Evolutionary conservation across 2,329 filamentous ascomycete species (phyloP).

Genomic region (Didymella arachidicola): DNA sequence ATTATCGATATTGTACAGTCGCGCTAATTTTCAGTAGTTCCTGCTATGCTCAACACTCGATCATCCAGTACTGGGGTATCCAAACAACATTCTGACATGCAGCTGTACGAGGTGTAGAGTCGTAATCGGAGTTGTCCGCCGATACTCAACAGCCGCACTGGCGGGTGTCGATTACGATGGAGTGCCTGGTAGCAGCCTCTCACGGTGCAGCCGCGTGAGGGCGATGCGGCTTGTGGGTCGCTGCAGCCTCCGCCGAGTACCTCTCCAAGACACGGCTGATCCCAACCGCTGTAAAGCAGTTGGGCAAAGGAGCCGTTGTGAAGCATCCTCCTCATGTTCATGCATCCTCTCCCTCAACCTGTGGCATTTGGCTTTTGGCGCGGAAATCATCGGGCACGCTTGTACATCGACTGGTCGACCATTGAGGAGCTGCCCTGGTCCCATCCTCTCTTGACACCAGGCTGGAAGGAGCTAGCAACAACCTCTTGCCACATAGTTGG

Average conservation of each 20-base stretch:
- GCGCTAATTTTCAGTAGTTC: conserved; percentile 21
- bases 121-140: background rate
- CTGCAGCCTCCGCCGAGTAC: background rate
- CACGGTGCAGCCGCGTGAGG: background rate
- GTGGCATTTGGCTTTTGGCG: background rate
- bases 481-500: conserved; percentile 62
- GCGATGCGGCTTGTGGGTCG: background rate
- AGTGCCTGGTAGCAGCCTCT: background rate
- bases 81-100: conserved; percentile 5
- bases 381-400: conserved; percentile 42
- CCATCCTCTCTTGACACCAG: conserved; percentile 56
- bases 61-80: conserved; percentile 4
- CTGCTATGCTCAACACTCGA: conserved; percentile 7
- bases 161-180: background rate
- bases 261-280: background rate
- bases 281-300: background rate
- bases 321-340: background rate
- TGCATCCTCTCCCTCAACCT: too few relatives aligned
- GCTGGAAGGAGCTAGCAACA: conserved; percentile 53
- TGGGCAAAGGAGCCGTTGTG: too few relatives aligned
- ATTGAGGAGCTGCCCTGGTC: conserved; percentile 50
- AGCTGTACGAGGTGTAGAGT: conserved; percentile 1
- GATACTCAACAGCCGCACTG: background rate
- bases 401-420: conserved; percentile 50
- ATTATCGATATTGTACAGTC: conserved; percentile 32